Conservation (phyloP, 495 filamentous ascomycete genomes). For the Acidomyces sp. region DNA sequence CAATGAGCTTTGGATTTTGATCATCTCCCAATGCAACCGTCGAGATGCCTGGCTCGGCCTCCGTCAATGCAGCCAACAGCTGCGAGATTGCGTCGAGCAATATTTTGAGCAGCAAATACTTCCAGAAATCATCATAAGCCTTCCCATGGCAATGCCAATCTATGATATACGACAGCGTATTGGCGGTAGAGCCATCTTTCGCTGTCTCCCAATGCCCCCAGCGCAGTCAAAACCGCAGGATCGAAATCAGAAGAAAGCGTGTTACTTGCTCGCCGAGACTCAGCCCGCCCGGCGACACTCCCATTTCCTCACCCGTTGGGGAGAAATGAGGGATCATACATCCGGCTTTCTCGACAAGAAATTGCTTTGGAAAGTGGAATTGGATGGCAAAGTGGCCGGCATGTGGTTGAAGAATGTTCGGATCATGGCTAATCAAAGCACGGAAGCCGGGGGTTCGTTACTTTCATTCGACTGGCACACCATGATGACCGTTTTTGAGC, state of each 20-base stretch:
- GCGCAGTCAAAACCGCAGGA: too few species aligned
- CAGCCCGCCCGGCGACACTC: neutral
- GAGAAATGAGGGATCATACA: neutral
- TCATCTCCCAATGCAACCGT: slow-evolving; percentile 2
- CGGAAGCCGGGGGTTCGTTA: neutral
- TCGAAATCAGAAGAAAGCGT: neutral
- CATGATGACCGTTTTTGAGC: neutral
- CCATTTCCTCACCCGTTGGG: slow-evolving; percentile 1
- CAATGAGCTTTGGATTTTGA: slow-evolving; percentile 3
- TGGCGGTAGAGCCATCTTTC: neutral
- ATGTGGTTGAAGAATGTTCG: neutral
- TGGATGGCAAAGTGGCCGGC: neutral
- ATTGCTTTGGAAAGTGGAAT: neutral
- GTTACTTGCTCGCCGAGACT: neutral
- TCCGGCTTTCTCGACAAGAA: neutral
- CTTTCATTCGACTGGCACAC: neutral
- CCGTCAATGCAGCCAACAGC: slow-evolving; percentile 1
- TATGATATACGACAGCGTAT: slow-evolving; percentile 5
- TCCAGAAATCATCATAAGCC: neutral
- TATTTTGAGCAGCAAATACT: neutral
- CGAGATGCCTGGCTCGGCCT: slow-evolving; percentile 3
- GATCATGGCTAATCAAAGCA: neutral
- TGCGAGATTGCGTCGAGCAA: neutral
- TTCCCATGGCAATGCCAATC: slow-evolving; percentile 2
- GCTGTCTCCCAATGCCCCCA: neutral